Evolutionary conservation across 2,329 filamentous ascomycete genomes (phyloP).

Genomic region (Cordyceps tenuipes): DNA sequence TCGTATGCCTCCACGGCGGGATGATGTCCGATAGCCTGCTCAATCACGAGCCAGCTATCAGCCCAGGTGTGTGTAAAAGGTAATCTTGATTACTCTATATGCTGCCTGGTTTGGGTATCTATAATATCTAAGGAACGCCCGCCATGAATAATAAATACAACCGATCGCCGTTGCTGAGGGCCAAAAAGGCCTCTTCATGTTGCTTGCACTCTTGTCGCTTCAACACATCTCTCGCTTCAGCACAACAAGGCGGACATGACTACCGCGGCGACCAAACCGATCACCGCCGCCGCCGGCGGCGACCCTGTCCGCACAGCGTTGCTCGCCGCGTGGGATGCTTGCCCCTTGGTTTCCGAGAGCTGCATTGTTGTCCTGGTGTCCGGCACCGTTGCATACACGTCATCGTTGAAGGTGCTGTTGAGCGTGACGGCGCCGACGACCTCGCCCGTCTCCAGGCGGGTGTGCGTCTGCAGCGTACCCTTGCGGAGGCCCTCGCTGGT

Average conservation of each 20-base stretch:
- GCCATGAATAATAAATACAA: too few species aligned
- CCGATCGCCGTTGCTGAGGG: too few species aligned
- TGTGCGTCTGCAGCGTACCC: conserved; percentile 44
- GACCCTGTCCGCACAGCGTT: neutral
- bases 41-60: too few species aligned
- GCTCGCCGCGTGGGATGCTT: neutral
- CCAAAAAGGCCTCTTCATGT: too few species aligned
- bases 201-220: too few species aligned
- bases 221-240: neutral
- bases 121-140: too few species aligned
- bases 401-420: conserved; percentile 46
- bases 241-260: neutral
- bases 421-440: conserved; percentile 40
- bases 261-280: neutral
- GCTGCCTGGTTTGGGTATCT: too few species aligned
- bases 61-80: too few species aligned
- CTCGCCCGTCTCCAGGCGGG: conserved; percentile 44
- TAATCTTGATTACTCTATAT: too few species aligned
- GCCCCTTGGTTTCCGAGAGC: neutral
- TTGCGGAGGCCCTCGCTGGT: conserved; percentile 29
- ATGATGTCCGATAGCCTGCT: too few species aligned
- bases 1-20: too few species aligned
- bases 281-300: neutral
- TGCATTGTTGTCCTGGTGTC: conserved; percentile 18
- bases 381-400: conserved; percentile 36